Base-by-base conservation (phyloP, 164 flowering plant species). In the Chimonanthus praecox region DNA sequence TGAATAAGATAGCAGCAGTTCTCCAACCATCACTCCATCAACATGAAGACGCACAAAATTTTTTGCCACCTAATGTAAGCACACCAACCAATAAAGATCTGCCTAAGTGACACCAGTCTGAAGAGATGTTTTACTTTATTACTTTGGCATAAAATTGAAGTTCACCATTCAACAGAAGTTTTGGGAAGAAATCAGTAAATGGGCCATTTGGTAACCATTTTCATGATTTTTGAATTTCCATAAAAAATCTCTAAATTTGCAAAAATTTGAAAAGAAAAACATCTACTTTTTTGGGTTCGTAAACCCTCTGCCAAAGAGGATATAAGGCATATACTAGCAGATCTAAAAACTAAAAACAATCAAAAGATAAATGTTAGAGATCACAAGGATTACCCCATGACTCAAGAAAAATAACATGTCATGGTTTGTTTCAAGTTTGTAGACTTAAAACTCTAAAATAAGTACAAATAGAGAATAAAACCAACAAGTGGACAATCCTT, bases 21-120 rank as follows among this genome's bases (percentile, higher is more conserved):
- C 94, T 73, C 83, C 86, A n/a, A 86, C 89, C 71, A 87, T 63
- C 61, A 79, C 83, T 69, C 98, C 94, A 79, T 90, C 74, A 66
- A 90, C 76, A 71, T 88, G 83, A 72, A 93, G 92, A 68, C 85
- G 84, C 64, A 86, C 20, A 75, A 71, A 46, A 76, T 80, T 76
- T 47, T 61, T 68, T 58, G 85, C 80, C 61, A 88, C 91, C 98
- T 93, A 68, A 46, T 16, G 21, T 72, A 44, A 58, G 58, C 18
- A 68, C 16, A 66, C 21, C 45, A 43, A 69, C 47, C 20, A 51
- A 73, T 51, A 64, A 58, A 43, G 46, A 71, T 47, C 62, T n/a
- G 16, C 16, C 16, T 54, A n/a, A 54, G 60, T 13, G 60, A 54
- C 16, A 54, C 15, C 15, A 10, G 16, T 11, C 11, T 11, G 5